phyloP scores from a whole-genome alignment of 2,329 filamentous ascomycete species.

The Diaporthe batatas region DNA sequence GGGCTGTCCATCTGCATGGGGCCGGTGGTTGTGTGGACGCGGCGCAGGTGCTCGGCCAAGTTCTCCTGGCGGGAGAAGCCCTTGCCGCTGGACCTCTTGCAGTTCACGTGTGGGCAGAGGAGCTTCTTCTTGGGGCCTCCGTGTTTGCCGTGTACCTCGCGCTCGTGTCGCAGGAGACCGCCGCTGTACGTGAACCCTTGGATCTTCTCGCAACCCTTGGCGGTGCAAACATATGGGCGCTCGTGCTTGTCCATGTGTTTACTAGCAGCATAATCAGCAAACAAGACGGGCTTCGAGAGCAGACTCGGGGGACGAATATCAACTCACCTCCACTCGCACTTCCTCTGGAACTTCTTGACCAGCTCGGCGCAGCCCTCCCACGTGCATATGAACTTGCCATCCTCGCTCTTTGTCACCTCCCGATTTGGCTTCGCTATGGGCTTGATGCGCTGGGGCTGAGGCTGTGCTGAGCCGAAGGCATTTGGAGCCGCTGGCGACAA shows the following conservation, averaged over 20 bases:
- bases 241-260: constrained; percentile 99
- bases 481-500: constrained; percentile 48
- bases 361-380: constrained; percentile 77
- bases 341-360: constrained; percentile 77
- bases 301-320: neutral
- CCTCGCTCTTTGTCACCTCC: constrained; percentile 70
- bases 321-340: constrained; percentile 93
- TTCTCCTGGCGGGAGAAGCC: constrained; percentile 96
- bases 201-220: constrained; percentile 88
- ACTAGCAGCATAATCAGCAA: constrained; percentile 58
- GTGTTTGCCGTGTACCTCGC: constrained; percentile 93
- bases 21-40: constrained; percentile 76
- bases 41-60: constrained; percentile 89
- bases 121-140: constrained; percentile 89
- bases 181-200: constrained; percentile 96
- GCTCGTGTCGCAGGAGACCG: constrained; percentile 88
- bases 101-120: constrained; percentile 87
- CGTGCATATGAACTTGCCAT: constrained; percentile 84
- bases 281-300: neutral
- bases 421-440: constrained; percentile 71
- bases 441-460: constrained; percentile 58
- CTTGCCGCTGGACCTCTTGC: constrained; percentile 89
- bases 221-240: constrained; percentile 87
- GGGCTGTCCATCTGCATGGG: constrained; percentile 46
- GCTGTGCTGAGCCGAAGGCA: constrained; percentile 41